phyloP scores from a whole-genome alignment of 1,139 yeast species.

The Diutina catenulata region DNA sequence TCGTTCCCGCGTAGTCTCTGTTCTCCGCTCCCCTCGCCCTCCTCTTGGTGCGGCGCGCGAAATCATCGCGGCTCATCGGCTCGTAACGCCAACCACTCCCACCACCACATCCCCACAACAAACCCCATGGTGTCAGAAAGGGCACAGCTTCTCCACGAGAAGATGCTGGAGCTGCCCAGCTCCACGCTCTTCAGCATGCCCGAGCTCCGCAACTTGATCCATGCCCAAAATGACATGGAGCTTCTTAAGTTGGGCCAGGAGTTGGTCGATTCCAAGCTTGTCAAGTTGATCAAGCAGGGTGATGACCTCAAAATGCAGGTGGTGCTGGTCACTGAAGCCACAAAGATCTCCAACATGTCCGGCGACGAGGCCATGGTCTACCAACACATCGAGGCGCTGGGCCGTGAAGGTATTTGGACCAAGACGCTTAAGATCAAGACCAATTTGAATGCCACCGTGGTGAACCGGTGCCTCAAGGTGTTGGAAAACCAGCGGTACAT shows the following conservation, averaged over 20 bases:
- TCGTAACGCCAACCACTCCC: too few species aligned
- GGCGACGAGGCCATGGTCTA: constrained; percentile 89
- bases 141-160: constrained; percentile 44
- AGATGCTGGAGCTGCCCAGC: constrained; percentile 42
- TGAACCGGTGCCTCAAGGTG: constrained; percentile 70
- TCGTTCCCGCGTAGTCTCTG: too few species aligned
- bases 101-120: too few species aligned
- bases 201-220: constrained; percentile 39
- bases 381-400: constrained; percentile 83
- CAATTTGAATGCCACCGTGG: constrained; percentile 87
- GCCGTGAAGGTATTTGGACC: constrained; percentile 95
- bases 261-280: constrained; percentile 48
- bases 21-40: too few species aligned
- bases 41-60: too few species aligned
- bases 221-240: constrained; percentile 25
- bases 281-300: constrained; percentile 57
- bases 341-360: constrained; percentile 59
- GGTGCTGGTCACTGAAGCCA: constrained; percentile 53
- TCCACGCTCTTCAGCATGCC: constrained; percentile 43
- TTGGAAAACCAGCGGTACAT: constrained; percentile 78
- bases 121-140: constrained; percentile 16
- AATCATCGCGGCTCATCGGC: too few species aligned
- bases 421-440: constrained; percentile 86
- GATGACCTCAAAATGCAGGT: constrained; percentile 66
- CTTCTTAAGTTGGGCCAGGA: constrained; percentile 56